Conservation (phyloP, 805 yeast species). For the Zygosaccharomyces gambellarensis region DNA sequence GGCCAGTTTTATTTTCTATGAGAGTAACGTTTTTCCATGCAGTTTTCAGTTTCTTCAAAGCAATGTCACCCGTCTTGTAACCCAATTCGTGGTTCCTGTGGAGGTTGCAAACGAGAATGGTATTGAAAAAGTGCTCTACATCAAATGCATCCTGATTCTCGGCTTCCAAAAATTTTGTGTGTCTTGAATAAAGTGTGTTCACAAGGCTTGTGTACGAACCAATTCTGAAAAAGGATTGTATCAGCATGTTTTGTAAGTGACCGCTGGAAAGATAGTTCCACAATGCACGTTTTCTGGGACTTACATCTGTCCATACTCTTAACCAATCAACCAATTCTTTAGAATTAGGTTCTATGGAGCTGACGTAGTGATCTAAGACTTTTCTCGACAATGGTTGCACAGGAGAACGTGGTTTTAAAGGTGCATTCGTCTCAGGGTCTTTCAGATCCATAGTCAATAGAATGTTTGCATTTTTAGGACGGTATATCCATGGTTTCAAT, state of each 20-base stretch:
- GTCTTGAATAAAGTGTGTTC: conserved; percentile 19
- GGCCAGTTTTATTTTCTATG: conserved; percentile 22
- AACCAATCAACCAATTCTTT: conserved; percentile 25
- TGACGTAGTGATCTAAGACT: conserved; percentile 26
- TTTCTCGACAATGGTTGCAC: conserved; percentile 30
- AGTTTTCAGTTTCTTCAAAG: conserved; percentile 19
- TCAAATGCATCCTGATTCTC: conserved; percentile 19
- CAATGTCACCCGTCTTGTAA: conserved; percentile 16
- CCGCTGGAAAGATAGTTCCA: conserved; percentile 24
- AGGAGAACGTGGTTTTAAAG: conserved; percentile 34
- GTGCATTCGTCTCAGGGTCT: conserved; percentile 34
- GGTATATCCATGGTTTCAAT: conserved; percentile 38
- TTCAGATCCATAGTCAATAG: conserved; percentile 38
- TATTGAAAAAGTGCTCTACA: conserved; percentile 29
- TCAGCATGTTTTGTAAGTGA: conserved; percentile 25
- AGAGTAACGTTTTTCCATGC: conserved; percentile 21
- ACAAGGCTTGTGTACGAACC: conserved; percentile 23
- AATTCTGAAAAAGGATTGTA: conserved; percentile 24
- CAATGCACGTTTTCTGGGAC: conserved; percentile 23
- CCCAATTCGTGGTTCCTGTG: conserved; percentile 22
- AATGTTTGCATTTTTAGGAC: conserved; percentile 38
- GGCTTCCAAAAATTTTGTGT: conserved; percentile 20
- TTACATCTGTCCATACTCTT: conserved; percentile 24
- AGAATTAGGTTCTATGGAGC: conserved; percentile 16
- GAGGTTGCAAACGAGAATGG: conserved; percentile 27